A percentile compares a stretch with the other conserved stretches of the same genome.
Evolutionary conservation across 2,329 filamentous ascomycete species (phyloP).

Genomic region (Malbranchea zuffiana): DNA sequence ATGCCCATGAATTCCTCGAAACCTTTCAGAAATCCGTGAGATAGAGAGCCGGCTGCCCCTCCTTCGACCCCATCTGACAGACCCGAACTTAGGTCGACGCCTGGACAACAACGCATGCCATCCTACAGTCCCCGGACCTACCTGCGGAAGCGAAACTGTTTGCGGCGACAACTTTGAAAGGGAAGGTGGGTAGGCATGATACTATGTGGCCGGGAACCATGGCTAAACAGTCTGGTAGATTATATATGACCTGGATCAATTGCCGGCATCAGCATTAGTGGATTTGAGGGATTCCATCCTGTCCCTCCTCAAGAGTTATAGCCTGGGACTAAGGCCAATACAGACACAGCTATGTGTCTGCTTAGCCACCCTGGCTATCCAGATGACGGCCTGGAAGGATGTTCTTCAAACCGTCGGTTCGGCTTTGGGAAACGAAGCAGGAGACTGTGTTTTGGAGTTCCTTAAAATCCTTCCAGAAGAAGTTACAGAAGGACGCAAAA

Average conservation of each 20-base stretch:
- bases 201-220: conserved; percentile 5
- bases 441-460: conserved; percentile 88
- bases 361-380: conserved; percentile 85
- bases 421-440: conserved; percentile 57
- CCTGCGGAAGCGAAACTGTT: conserved; percentile 84
- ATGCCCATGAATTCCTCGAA: conserved; percentile 83
- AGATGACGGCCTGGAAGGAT: conserved; percentile 93
- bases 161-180: conserved; percentile 90
- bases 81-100: conserved; percentile 57
- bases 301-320: conserved; percentile 67
- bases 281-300: conserved; percentile 76
- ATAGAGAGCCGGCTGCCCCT: conserved; percentile 3
- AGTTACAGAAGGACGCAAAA: conserved; percentile 98
- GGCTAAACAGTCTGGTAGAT: conserved; percentile 49
- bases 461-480: conserved; percentile 94
- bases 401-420: conserved; percentile 73
- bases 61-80: conserved; percentile 7
- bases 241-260: conserved; percentile 86
- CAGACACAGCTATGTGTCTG: conserved; percentile 91
- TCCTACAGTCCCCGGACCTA: conserved; percentile 65
- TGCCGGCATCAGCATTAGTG: conserved; percentile 62
- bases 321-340: conserved; percentile 68
- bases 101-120: conserved; percentile 77
- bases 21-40: conserved; percentile 95
- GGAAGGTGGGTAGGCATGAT: conserved; percentile 82